phyloP scores from a whole-genome alignment of 1,139 yeast species.

The Geotrichum siamense region DNA sequence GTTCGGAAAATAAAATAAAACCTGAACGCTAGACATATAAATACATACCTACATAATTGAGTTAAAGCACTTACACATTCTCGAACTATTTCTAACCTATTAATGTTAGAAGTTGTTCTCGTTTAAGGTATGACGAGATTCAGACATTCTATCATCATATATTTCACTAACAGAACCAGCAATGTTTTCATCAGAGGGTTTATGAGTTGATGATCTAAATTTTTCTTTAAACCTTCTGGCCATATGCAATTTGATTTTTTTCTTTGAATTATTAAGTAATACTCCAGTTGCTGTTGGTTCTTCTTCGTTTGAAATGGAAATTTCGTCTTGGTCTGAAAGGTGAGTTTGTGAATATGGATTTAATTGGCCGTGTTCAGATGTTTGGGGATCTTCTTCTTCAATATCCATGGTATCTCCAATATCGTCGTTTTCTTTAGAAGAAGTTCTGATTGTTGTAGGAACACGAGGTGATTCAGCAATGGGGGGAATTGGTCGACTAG shows the following conservation, averaged over 20 bases:
- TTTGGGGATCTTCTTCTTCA: conserved; percentile 2
- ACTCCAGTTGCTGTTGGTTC: not conserved
- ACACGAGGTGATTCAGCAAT: not conserved
- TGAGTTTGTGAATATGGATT: not conserved
- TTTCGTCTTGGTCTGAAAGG: not conserved
- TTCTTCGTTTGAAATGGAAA: not conserved
- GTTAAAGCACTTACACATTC: no score
- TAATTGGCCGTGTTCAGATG: not conserved
- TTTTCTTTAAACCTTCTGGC: not conserved
- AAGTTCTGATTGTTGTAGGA: not conserved
- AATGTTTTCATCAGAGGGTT: not conserved
- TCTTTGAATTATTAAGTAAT: not conserved
- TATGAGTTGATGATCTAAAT: not conserved
- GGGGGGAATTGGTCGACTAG: not conserved
- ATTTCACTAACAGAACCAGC: no score
- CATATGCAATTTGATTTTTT: not conserved
- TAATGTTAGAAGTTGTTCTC: no score
- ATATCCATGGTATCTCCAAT: not conserved
- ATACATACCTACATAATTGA: no score
- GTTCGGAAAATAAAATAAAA: no score
- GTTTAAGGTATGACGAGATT: no score
- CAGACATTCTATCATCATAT: not conserved
- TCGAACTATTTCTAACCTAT: no score
- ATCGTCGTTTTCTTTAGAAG: not conserved
- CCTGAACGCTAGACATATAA: no score